phyloP scores from a whole-genome alignment of 768 basidiomycete genomes.

The Leccinum subgranulosum region DNA sequence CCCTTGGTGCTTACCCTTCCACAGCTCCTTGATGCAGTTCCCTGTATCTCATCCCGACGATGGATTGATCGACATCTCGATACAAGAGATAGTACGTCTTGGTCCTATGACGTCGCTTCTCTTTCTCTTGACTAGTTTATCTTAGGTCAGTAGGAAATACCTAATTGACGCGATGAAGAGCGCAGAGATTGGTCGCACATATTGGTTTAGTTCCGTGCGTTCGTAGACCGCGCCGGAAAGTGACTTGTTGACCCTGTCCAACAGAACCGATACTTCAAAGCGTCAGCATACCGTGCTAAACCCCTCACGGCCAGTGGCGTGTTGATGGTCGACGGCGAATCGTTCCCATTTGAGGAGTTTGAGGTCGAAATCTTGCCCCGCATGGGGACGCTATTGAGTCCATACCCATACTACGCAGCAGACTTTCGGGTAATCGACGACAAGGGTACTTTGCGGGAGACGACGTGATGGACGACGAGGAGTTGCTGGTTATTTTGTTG shows the following conservation, averaged over 20 bases:
- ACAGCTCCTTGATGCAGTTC: conserved; percentile 76
- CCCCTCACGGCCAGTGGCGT: conserved; percentile 52
- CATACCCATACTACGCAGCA: conserved; percentile 49
- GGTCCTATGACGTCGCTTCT: neutral
- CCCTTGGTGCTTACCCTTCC: neutral
- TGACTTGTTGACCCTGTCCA: conserved; percentile 4
- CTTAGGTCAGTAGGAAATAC: conserved; percentile 39
- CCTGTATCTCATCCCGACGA: conserved; percentile 79
- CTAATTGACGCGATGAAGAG: conserved; percentile 55
- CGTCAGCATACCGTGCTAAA: conserved; percentile 67
- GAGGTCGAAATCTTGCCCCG: conserved; percentile 74
- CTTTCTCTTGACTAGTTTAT: neutral
- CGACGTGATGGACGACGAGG: neutral
- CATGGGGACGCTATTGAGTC: conserved; percentile 64
- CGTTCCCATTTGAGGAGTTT: conserved; percentile 68
- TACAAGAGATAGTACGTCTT: conserved; percentile 55
- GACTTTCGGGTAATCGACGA: conserved; percentile 40
- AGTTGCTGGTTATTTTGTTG: neutral
- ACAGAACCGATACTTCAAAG: conserved; percentile 73
- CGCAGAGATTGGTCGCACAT: conserved; percentile 57
- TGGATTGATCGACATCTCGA: conserved; percentile 69
- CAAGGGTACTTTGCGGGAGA: conserved; percentile 21
- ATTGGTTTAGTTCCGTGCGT: conserved; percentile 60
- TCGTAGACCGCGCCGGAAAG: neutral
- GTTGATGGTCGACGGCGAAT: conserved; percentile 77